Base-by-base conservation (phyloP, 139 green algal genomes). In the Nannochloris sp. region DNA sequence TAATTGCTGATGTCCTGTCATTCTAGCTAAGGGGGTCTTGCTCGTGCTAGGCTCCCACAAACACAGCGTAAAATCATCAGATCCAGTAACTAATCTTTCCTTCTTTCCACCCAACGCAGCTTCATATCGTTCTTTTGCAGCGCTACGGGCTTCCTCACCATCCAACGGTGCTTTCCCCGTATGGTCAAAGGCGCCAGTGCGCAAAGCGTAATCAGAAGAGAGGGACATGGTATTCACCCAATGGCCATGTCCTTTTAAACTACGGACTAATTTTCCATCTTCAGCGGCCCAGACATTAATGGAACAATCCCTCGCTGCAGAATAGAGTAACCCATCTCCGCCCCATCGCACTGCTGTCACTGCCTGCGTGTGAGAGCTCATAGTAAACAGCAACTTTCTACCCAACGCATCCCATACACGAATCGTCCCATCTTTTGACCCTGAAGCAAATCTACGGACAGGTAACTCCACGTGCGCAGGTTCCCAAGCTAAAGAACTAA, bases 171-270 rank as follows among this genome's bases (percentile, higher is more conserved):
- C 76, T 12, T 36, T 68, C 3, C 88, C 92, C 3, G 37, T 89
- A 81, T 98, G 87, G 76, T 99, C 92, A 68, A 84, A 96, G 4
- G 90, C 72, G 0, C 93, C 93, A 14, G 86, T 96, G 9, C 93
- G 70, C 53, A 98, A 78, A 15, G 77, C 93, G 65, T 88, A 81
- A 65, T 96, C 92, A 38, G 30, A 14, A 64, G 75, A 91, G 3
- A 99, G 75, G 47, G 92, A 89, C 53, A 99, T 76, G 3, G 87
- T 93, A 80, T 99, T 99, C 46, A 98, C 94, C 92, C 92, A 99
- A 79, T 99, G 94, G 3, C 81, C 94, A 60, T 99, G 94, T 8
- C 92, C 93, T 65, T 86, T 87, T 1, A 98, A 74, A 25, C 75
- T 79, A 9, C 78, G 75, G 10, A 97, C 74, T 35, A 95, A 65